Evolutionary conservation across 164 flowering plant species (phyloP).

Genomic region (Echeveria elegans): DNA sequence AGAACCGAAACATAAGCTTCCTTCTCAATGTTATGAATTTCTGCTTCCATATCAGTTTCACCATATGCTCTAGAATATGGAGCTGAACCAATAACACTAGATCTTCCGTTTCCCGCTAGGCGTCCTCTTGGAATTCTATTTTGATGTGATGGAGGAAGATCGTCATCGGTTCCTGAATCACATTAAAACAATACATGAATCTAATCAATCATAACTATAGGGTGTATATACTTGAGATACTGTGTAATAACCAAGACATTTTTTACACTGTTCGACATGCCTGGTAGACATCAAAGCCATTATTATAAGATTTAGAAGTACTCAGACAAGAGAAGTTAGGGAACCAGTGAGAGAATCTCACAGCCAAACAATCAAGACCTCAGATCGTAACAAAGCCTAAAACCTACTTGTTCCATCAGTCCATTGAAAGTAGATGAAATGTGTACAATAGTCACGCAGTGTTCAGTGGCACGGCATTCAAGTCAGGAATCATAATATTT

Average conservation of each 20-base stretch:
- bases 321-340: background rate
- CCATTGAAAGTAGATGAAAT: background rate
- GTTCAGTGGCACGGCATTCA: background rate
- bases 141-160: conserved; percentile 79
- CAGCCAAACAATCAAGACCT: background rate
- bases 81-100: conserved; percentile 36
- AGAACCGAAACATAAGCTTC: conserved; percentile 74
- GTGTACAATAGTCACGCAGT: background rate
- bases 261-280: background rate
- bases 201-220: background rate
- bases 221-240: background rate
- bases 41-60: conserved; percentile 62
- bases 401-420: background rate
- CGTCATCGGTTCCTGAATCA: conserved; percentile 62
- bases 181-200: background rate
- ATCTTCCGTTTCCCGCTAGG: conserved; percentile 62
- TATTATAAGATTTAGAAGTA: background rate
- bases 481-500: background rate
- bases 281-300: background rate
- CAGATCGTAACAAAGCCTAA: background rate
- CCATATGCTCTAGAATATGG: conserved; percentile 46
- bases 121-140: conserved; percentile 64
- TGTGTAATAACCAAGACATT: background rate
- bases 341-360: background rate
- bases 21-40: conserved; percentile 70